Base-by-base conservation (phyloP, 305 asterid genomes). In the Fraxinus sp. region DNA sequence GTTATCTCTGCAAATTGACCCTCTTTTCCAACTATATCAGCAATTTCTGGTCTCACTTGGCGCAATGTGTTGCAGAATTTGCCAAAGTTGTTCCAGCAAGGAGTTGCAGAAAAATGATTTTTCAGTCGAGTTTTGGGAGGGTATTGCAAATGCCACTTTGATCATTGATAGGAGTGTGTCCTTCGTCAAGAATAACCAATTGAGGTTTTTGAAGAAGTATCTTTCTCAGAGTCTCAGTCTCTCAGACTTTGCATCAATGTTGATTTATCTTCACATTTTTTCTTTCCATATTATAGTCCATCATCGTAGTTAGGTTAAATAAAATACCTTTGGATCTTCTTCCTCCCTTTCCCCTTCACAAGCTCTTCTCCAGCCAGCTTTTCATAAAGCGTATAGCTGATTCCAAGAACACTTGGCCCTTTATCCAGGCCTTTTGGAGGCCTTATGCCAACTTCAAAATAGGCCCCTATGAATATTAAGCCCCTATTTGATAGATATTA, bases 31-130 rank as follows among this genome's bases (percentile, higher is more conserved):
- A 90, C 84, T 32, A 4, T 78, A 16, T 87, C 86, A 11, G 93
- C 94, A 72, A 87, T 66, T 18, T 84, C 83, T 13, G 98, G 98
- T 66, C 97, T 85, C 3, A 92, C 97, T 5, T 90, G 37, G 16
- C 84, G 89, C 64, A 94, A 18, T 0, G 91, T 92, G 90, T 91
- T 93, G 91, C 90, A 91, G 37, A 94, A 92, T 83, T 94, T 97
- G 0, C 36, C 70, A 41, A 93, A 91, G 30, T 90, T 92, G 84
- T 94, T 93, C 46, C 92, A 96, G 86, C 91, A 94, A 2, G 94
- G 96, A 77, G 97, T 94, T 20, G n/a, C 18, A 13, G 57, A 46
- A 46, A 46, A 46, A 46, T 46, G 59, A 49, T 16, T 49, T 49
- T 49, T 49, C 59, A 3, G 59, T 49, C n/a, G 20, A 49, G 59